phyloP scores from a whole-genome alignment of 768 basidiomycete genomes.

The Leccinum imitatum region DNA sequence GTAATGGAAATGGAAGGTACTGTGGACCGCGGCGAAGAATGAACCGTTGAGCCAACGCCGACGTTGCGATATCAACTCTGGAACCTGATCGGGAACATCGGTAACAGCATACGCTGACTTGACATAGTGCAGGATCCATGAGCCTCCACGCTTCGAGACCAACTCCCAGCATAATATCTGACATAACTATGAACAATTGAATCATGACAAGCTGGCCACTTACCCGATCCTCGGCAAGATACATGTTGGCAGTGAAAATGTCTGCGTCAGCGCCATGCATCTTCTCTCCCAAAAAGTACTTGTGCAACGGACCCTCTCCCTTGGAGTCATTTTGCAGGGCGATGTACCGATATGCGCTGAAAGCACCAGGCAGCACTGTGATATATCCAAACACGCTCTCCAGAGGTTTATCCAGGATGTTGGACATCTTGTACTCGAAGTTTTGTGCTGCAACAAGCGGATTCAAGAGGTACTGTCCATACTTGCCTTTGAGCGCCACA shows the following conservation, averaged over 20 bases:
- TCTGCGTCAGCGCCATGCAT: conserved; percentile 87
- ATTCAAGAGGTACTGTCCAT: conserved; percentile 74
- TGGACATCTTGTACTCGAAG: conserved; percentile 93
- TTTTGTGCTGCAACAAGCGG: conserved; percentile 90
- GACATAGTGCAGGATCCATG: conserved; percentile 96
- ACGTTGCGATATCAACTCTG: conserved; percentile 92
- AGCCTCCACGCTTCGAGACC: conserved; percentile 86
- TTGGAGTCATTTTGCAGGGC: conserved; percentile 77
- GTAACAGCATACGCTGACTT: conserved; percentile 92
- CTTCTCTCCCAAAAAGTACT: conserved; percentile 97
- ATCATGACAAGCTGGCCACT: conserved; percentile 20
- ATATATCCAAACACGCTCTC: conserved; percentile 93
- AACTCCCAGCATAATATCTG: conserved; percentile 96
- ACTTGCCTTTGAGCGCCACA: conserved; percentile 87
- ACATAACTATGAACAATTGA: conserved; percentile 17
- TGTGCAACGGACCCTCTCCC: conserved; percentile 88
- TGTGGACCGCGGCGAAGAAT: conserved; percentile 96
- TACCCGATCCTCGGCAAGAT: conserved; percentile 85
- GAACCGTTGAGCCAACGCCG: conserved; percentile 97
- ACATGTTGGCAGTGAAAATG: conserved; percentile 97
- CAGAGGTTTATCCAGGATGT: conserved; percentile 90
- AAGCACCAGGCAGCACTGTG: conserved; percentile 89
- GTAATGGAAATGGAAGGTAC: conserved; percentile 90
- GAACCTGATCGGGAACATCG: conserved; percentile 93
- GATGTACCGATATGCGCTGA: conserved; percentile 89